A percentile compares a stretch with the other conserved stretches of the same genome.
Conservation (phyloP, 2,329 filamentous ascomycete species). For the Xylaria sp. region DNA sequence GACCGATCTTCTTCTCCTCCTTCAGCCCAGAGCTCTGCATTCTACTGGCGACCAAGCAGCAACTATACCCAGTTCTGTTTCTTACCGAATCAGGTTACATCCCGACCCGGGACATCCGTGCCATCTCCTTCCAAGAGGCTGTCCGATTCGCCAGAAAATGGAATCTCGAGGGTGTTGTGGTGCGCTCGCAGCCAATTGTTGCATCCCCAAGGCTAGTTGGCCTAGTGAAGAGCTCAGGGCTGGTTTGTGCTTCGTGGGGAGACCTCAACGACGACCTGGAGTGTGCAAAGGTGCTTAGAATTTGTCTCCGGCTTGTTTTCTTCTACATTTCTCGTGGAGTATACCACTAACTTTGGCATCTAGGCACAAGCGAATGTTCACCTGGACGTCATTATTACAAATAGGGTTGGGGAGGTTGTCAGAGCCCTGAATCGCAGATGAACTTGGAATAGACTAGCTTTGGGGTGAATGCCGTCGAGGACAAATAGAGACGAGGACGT, state of each 20-base stretch:
- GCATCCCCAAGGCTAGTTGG: conserved; percentile 17
- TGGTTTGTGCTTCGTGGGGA: conserved; percentile 22
- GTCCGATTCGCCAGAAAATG: conserved; percentile 19
- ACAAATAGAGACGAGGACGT: too few species aligned
- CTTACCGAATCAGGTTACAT: conserved; percentile 17
- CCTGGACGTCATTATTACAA: too few species aligned
- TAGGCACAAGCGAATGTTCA: too few species aligned
- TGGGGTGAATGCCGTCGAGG: too few species aligned
- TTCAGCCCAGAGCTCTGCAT: conserved; percentile 24
- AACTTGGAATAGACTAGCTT: too few species aligned
- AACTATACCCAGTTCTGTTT: conserved; percentile 18
- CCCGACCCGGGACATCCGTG: conserved; percentile 9
- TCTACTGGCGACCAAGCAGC: conserved; percentile 19
- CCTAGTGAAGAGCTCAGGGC: conserved; percentile 8
- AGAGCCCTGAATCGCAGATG: too few species aligned
- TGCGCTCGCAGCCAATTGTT: conserved; percentile 16
- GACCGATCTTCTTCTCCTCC: conserved; percentile 19
- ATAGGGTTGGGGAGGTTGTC: too few species aligned
- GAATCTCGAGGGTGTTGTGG: conserved; percentile 11
- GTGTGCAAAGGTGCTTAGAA: too few species aligned
- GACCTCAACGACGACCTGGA: too few species aligned
- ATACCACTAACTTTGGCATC: too few species aligned
- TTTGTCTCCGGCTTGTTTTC: too few species aligned
- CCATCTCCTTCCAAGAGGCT: conserved; percentile 13
- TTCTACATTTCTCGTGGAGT: too few species aligned